A percentile compares a stretch with the other conserved stretches of the same genome.
Conservation (phyloP, 768 basidiomycete genomes). For the Podaxis sp. region DNA sequence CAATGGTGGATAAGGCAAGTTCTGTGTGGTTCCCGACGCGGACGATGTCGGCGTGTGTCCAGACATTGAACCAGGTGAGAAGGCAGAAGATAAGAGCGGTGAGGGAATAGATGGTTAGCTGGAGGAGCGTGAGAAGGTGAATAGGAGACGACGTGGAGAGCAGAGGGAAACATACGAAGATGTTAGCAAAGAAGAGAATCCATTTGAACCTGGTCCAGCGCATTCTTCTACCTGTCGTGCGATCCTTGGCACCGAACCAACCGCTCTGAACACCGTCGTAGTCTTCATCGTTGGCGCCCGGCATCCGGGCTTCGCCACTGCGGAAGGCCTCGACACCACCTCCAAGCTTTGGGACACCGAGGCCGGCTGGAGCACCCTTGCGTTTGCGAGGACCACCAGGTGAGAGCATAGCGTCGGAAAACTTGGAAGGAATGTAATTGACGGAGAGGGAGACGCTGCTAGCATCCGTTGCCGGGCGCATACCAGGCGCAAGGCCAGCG, state of each 20-base stretch:
- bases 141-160: conserved; percentile 3
- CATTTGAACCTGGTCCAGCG: conserved; percentile 89
- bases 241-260: conserved; percentile 14
- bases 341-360: conserved; percentile 56
- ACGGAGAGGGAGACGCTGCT: conserved; percentile 61
- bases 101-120: conserved; percentile 60
- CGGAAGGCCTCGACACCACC: conserved; percentile 69
- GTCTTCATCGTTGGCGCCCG: conserved; percentile 8
- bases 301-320: conserved; percentile 52
- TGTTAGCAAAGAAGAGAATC: conserved; percentile 68
- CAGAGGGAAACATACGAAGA: conserved; percentile 32
- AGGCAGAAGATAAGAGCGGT: conserved; percentile 62
- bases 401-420: conserved; percentile 48
- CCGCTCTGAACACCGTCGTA: conserved; percentile 11
- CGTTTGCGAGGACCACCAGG: conserved; percentile 35
- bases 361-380: conserved; percentile 30
- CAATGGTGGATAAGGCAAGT: conserved; percentile 69
- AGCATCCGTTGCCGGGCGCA: conserved; percentile 35
- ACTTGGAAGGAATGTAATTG: conserved; percentile 79
- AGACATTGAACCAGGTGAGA: conserved; percentile 79
- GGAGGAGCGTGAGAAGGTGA: neutral
- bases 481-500: conserved; percentile 30
- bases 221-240: conserved; percentile 37
- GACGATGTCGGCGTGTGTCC: conserved; percentile 64
- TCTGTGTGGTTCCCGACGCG: conserved; percentile 67